Percentiles rank a stretch among this genome's conserved stretches.
Conservation (phyloP, 2,329 filamentous ascomycete species). For the Alternaria longipes region DNA sequence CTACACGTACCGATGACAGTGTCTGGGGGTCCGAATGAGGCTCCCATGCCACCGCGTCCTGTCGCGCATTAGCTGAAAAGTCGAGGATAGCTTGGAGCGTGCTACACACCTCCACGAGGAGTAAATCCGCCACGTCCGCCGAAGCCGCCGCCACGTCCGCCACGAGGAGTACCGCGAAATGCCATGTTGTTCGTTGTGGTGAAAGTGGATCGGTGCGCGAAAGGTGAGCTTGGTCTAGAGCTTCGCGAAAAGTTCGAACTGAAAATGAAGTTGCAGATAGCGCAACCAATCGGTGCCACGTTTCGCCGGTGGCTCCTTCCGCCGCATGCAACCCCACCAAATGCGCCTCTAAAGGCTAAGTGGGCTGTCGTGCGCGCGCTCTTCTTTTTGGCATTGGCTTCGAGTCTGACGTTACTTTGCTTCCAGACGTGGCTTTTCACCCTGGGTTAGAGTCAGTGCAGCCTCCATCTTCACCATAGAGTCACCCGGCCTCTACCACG, state of each 20-base stretch:
- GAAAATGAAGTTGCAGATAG: slow-evolving; percentile 37
- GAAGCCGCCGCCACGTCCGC: slow-evolving; percentile 56
- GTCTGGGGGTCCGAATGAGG: slow-evolving; percentile 56
- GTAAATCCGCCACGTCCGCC: slow-evolving; percentile 63
- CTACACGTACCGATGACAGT: slow-evolving; percentile 52
- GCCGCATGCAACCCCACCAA: slow-evolving; percentile 36
- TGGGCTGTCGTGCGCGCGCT: slow-evolving; percentile 36
- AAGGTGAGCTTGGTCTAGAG: slow-evolving; percentile 37
- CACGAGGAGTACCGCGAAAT: slow-evolving; percentile 62
- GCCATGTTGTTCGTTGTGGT: slow-evolving; percentile 62
- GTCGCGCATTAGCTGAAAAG: slow-evolving; percentile 41
- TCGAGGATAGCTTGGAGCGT: slow-evolving; percentile 27
- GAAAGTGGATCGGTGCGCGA: slow-evolving; percentile 40
- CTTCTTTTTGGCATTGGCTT: slow-evolving; percentile 37
- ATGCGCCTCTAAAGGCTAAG: slow-evolving; percentile 30
- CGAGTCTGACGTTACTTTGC: slow-evolving; percentile 19
- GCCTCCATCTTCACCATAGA: neutral
- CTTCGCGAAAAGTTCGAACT: slow-evolving; percentile 38
- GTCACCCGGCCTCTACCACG: slow-evolving; percentile 6
- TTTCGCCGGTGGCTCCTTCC: slow-evolving; percentile 32
- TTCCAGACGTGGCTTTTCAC: slow-evolving; percentile 12
- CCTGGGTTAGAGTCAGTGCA: slow-evolving; percentile 15
- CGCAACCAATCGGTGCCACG: slow-evolving; percentile 37
- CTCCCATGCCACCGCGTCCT: slow-evolving; percentile 52
- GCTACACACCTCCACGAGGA: slow-evolving; percentile 59